Evolutionary conservation across 306 rosid species (phyloP).

Genomic region (Delonix regia): DNA sequence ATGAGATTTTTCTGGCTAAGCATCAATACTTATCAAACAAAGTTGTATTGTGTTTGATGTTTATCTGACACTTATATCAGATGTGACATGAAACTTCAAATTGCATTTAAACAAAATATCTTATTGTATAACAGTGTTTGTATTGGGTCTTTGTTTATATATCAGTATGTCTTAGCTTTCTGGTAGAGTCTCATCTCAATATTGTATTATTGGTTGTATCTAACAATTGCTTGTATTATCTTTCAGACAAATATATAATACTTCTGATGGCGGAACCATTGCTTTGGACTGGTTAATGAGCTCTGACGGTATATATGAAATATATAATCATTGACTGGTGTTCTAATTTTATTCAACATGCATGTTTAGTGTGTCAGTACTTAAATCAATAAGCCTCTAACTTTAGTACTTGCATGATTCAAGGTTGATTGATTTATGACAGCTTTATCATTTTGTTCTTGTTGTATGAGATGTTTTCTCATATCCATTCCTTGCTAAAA

Average conservation of each 20-base stretch:
- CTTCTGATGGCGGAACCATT: conserved; percentile 75
- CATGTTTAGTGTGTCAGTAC: neutral
- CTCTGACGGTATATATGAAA: conserved; percentile 54
- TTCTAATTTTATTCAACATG: conserved; percentile 23
- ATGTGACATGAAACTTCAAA: neutral
- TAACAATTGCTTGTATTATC: conserved; percentile 22
- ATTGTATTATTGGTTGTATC: conserved; percentile 26
- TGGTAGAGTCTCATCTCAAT: neutral
- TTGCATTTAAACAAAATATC: neutral
- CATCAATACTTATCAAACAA: neutral
- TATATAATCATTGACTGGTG: conserved; percentile 23
- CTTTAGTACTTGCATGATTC: neutral
- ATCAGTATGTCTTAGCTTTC: neutral
- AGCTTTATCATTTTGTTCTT: neutral
- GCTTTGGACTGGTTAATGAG: conserved; percentile 71
- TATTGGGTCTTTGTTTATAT: neutral
- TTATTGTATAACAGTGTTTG: neutral
- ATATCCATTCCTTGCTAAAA: neutral
- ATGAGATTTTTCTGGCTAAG: neutral
- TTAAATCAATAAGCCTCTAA: conserved; percentile 22
- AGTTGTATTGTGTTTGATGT: neutral
- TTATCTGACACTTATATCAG: neutral
- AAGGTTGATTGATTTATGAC: conserved; percentile 16
- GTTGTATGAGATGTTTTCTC: neutral
- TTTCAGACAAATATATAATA: conserved; percentile 61